phyloP scores from a whole-genome alignment of 78 protist genomes.

The Chrysochromulina parva region DNA sequence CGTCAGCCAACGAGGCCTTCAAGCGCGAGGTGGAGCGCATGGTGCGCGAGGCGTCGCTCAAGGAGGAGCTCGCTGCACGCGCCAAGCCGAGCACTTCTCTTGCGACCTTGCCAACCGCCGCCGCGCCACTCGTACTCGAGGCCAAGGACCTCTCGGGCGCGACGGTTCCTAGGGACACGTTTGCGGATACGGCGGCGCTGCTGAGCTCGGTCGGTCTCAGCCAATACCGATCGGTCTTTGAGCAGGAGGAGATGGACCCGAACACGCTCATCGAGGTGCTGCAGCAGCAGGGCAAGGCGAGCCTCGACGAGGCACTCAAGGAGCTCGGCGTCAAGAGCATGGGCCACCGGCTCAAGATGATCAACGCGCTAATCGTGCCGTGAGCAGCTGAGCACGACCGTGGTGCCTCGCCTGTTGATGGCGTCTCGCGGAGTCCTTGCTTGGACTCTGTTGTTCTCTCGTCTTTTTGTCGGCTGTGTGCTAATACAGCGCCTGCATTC shows the following conservation, averaged over 20 bases:
- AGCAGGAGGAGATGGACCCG: background rate
- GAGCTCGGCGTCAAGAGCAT: background rate
- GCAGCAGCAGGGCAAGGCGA: background rate
- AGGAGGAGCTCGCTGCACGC: background rate
- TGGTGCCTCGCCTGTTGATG: no score
- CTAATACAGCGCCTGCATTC: no score
- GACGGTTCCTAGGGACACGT: background rate
- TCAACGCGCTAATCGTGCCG: no score
- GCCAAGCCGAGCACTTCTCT: no score
- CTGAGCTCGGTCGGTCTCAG: background rate
- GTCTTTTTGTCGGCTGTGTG: no score
- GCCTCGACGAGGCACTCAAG: background rate
- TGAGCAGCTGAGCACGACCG: no score
- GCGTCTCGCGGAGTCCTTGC: no score
- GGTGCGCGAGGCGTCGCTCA: background rate
- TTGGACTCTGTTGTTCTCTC: no score
- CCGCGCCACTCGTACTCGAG: no score
- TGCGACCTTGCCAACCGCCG: no score
- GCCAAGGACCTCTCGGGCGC: background rate
- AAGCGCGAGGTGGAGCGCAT: background rate
- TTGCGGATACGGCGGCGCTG: background rate
- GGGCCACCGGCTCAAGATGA: constrained; percentile 1
- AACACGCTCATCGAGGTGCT: background rate
- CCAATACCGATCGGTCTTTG: background rate
- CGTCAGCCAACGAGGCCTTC: background rate